Evolutionary conservation across 2,329 filamentous ascomycete species (phyloP).

Genomic region (Penicillium janthinellum): DNA sequence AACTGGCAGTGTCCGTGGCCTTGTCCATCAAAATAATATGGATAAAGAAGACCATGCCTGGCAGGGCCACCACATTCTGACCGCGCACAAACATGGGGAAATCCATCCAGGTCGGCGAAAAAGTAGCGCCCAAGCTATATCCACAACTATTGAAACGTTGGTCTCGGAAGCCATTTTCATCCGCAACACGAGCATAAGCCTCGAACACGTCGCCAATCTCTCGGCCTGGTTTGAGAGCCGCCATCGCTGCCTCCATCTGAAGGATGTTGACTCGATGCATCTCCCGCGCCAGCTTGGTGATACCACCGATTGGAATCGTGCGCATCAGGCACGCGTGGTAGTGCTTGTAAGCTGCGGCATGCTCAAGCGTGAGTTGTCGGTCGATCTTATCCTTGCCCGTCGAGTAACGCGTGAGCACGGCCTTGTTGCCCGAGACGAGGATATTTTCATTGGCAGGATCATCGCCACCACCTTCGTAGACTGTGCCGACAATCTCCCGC

Average conservation of each 20-base stretch:
- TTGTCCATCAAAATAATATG: conserved; percentile 42
- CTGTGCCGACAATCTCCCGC: conserved; percentile 38
- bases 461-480: conserved; percentile 41
- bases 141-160: conserved; percentile 35
- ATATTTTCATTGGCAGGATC: conserved; percentile 41
- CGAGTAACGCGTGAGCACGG: conserved; percentile 37
- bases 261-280: conserved; percentile 33
- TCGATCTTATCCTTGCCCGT: conserved; percentile 36
- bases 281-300: conserved; percentile 30
- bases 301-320: conserved; percentile 34
- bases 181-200: conserved; percentile 33
- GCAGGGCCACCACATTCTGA: conserved; percentile 23
- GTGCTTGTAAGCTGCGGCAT: conserved; percentile 38
- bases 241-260: conserved; percentile 32
- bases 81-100: conserved; percentile 25
- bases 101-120: conserved; percentile 28
- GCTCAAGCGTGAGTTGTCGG: conserved; percentile 37
- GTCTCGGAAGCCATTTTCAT: conserved; percentile 35
- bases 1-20: conserved; percentile 39
- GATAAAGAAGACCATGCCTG: conserved; percentile 39
- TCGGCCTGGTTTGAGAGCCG: conserved; percentile 30
- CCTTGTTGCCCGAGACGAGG: conserved; percentile 38
- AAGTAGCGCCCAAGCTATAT: conserved; percentile 34
- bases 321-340: conserved; percentile 39
- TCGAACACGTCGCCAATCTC: conserved; percentile 33